Base-by-base conservation (phyloP, 352 stramenopile species). In the Bremia lactucae region DNA sequence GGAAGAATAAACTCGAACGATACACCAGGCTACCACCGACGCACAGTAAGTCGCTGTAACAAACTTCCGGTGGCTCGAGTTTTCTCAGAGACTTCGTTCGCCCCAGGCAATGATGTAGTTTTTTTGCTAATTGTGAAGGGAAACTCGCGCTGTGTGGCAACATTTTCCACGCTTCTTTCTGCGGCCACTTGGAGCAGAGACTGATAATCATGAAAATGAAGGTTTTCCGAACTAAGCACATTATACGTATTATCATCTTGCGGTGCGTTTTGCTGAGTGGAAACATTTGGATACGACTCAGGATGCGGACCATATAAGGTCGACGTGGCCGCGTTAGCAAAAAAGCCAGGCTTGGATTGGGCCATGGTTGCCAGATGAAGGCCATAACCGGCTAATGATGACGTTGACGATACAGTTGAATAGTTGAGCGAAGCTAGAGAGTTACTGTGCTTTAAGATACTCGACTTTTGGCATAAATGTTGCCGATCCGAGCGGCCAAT, bases 321-420 rank as follows among this genome's bases (percentile, higher is more conserved):
- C 1, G 52, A 37, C 13, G 56, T 47, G 13, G 54, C 52, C 4
- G 65, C 26, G 45, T 36, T 55, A 22, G 52, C 36, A 42, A 49
- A 63, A 31, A 51, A 61, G 13, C 62, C 37, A 18, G 54, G 52
- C 33, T 64, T 72, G 8, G 62, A 59, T 15, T 64, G 53, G 8
- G 54, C 56, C 36, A 72, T 65, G 7, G 43, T 58, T 11, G 62
- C 52, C 16, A 73, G 14, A 21, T 73, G 63, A 19, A 65, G 55
- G 14, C 59, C 63, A 33, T 67, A 69, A 13, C 59, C 59, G 15
- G 63, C 59, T 33, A 69, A 33, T 8, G 63, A 73, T n/a, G 63
- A 73, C 29, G 18, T 68, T 7, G 63, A 69, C 21, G 63, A 73
- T 19, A 73, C 62, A 20, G 62, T 72, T 28, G 55, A 72, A 37